These are phyloP conservation scores for Pseudogymnoascus sp. DNA, from an alignment of 2,329 filamentous ascomycete species.

Conservation along the genomic window DNA sequence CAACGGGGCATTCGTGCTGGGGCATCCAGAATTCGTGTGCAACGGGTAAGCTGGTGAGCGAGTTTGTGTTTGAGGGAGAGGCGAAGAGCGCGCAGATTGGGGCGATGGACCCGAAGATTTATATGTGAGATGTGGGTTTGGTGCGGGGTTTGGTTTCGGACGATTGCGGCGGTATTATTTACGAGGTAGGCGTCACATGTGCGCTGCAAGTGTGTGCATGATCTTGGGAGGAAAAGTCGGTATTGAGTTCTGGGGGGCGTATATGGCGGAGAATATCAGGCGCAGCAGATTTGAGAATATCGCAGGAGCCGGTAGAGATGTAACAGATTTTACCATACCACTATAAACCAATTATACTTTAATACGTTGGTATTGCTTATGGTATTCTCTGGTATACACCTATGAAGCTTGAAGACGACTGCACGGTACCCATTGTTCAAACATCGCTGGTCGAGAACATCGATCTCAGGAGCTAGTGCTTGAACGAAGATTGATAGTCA, in stretches of 20 bases:
- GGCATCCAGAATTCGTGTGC: conserved; percentile 89
- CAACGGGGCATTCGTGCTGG: conserved; percentile 90
- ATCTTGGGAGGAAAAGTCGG: not conserved
- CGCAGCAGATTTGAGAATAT: not conserved
- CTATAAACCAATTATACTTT: too few species aligned
- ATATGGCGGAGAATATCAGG: not conserved
- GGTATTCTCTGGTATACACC: too few species aligned
- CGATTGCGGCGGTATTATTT: not conserved
- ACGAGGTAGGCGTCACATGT: not conserved
- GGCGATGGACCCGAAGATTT: not conserved
- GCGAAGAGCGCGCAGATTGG: conserved; percentile 19
- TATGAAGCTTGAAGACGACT: too few species aligned
- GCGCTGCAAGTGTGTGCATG: not conserved
- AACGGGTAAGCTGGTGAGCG: conserved; percentile 72
- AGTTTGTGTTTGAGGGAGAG: conserved; percentile 63
- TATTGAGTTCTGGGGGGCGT: not conserved
- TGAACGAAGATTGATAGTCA: too few species aligned
- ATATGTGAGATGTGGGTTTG: not conserved
- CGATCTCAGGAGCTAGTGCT: not conserved
- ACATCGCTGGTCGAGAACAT: not conserved
- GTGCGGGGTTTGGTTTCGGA: not conserved
- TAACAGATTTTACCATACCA: too few species aligned
- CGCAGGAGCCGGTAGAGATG: not conserved
- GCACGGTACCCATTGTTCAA: not conserved
- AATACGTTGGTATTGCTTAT: too few species aligned